These are phyloP conservation scores for Mycothermus thermophilus DNA, from an alignment of 495 filamentous ascomycete species.

Conservation along the genomic window DNA sequence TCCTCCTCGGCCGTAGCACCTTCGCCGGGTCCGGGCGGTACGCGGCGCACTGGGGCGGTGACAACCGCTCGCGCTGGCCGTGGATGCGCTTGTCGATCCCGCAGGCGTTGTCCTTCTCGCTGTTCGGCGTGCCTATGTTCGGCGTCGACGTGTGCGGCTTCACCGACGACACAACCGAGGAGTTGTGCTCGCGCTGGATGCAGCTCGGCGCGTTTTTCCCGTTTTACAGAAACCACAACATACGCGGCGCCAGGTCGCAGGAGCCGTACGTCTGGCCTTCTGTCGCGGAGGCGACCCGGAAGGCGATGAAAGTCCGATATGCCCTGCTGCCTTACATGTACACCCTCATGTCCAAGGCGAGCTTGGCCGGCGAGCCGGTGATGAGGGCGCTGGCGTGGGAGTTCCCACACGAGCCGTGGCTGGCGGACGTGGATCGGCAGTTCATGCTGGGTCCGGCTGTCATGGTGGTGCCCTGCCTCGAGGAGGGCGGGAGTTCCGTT, in stretches of 20 bases:
- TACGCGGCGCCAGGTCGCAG: constrained; percentile 45
- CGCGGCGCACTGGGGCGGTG: constrained; percentile 82
- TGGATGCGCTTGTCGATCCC: constrained; percentile 69
- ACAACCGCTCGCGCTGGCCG: constrained; percentile 56
- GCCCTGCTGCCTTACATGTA: constrained; percentile 67
- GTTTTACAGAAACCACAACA: constrained; percentile 80
- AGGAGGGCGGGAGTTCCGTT: constrained; percentile 48
- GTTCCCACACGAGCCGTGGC: constrained; percentile 60
- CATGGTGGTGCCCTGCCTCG: constrained; percentile 60
- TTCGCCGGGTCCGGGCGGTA: constrained; percentile 68
- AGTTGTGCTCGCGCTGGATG: constrained; percentile 82
- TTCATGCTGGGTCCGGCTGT: constrained; percentile 63
- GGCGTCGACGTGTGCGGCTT: constrained; percentile 77
- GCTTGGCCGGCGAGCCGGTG: constrained; percentile 54
- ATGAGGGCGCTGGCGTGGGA: constrained; percentile 78
- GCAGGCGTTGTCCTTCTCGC: constrained; percentile 63
- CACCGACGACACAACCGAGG: constrained; percentile 51
- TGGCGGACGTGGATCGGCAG: constrained; percentile 55
- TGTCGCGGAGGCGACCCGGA: constrained; percentile 50
- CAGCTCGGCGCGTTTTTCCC: constrained; percentile 75
- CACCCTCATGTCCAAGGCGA: constrained; percentile 60
- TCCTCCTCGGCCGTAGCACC: constrained; percentile 76
- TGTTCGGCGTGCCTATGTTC: constrained; percentile 84
- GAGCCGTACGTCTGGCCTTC: constrained; percentile 65
- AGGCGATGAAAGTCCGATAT: constrained; percentile 64